A percentile compares a stretch with the other conserved stretches of the same genome.
These are phyloP conservation scores for Canavalia gladiata DNA, from an alignment of 306 rosid species.

Conservation along the genomic window DNA sequence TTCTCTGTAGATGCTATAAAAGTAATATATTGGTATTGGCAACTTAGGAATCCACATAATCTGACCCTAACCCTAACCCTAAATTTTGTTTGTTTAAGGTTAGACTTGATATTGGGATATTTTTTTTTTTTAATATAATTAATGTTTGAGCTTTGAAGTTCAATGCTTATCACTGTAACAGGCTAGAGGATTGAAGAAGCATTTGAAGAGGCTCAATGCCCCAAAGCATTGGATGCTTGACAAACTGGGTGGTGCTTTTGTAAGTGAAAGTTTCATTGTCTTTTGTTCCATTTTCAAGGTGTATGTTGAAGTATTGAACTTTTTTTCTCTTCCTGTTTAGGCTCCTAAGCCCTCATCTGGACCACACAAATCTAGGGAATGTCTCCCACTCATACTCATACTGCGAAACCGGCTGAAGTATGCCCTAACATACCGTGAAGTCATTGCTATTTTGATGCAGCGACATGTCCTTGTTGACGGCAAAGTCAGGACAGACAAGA, in stretches of 20 bases:
- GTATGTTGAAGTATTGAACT: not conserved
- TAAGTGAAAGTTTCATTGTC: slow-evolving; percentile 9
- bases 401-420: slow-evolving; percentile 32
- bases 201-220: slow-evolving; percentile 44
- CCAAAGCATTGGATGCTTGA: not conserved
- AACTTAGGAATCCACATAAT: not conserved
- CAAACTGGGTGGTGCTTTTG: slow-evolving; percentile 42
- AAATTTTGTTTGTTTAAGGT: not conserved
- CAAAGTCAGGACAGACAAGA: slow-evolving; percentile 16
- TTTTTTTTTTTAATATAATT: not conserved
- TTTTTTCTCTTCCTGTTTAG: not conserved
- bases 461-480: slow-evolving; percentile 27
- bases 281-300: not conserved
- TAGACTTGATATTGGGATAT: not conserved
- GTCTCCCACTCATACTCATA: slow-evolving; percentile 30
- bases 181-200: slow-evolving; percentile 43
- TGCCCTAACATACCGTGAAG: slow-evolving; percentile 37
- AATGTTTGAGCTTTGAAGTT: not conserved
- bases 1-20: not conserved
- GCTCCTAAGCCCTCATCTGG: slow-evolving; percentile 43
- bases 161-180: not conserved
- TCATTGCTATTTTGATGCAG: slow-evolving; percentile 41
- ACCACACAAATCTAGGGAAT: slow-evolving; percentile 43
- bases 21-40: not conserved
- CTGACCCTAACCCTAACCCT: too few relatives aligned